A percentile compares a stretch with the other conserved stretches of the same genome.
These are phyloP conservation scores for Favolaschia claudopus DNA, from an alignment of 768 basidiomycete species.

Conservation along the genomic window DNA sequence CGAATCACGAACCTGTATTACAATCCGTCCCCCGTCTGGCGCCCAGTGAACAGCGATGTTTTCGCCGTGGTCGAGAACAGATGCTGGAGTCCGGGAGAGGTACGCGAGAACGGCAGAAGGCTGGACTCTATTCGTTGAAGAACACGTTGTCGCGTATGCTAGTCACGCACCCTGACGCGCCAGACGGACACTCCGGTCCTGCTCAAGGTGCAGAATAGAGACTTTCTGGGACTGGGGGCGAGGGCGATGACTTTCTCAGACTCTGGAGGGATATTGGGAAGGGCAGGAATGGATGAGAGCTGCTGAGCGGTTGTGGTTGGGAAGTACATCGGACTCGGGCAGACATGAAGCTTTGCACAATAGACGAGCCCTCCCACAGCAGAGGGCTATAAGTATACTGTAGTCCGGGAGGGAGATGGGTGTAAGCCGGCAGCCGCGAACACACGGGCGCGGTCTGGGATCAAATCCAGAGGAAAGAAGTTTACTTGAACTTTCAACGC, in stretches of 20 bases:
- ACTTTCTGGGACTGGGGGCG: constrained; percentile 72
- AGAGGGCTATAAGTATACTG: constrained; percentile 10
- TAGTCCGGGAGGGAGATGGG: constrained; percentile 2
- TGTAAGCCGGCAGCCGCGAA: constrained; percentile 8
- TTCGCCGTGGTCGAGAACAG: constrained; percentile 84
- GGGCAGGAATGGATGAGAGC: constrained; percentile 72
- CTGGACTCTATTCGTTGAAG: constrained; percentile 43
- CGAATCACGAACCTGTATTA: constrained; percentile 71
- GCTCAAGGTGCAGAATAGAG: constrained; percentile 82
- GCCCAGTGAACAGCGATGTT: constrained; percentile 83
- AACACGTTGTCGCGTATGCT: background rate
- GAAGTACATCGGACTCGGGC: constrained; percentile 79
- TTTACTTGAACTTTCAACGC: constrained; percentile 10
- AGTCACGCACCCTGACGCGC: constrained; percentile 75
- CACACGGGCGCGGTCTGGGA: constrained; percentile 20
- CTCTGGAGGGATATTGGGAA: constrained; percentile 69
- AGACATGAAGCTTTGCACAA: constrained; percentile 17
- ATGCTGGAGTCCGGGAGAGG: constrained; percentile 78
- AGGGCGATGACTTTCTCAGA: constrained; percentile 57
- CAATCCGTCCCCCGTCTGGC: constrained; percentile 78
- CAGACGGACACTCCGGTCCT: constrained; percentile 76
- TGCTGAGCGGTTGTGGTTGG: constrained; percentile 81
- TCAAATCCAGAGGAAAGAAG: constrained; percentile 4
- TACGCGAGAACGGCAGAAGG: constrained; percentile 76
- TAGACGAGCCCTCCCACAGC: constrained; percentile 9